These are phyloP conservation scores for Cutaneotrichosporon dermatis DNA, from an alignment of 1,284 basidiomycete species.

Conservation along the genomic window DNA sequence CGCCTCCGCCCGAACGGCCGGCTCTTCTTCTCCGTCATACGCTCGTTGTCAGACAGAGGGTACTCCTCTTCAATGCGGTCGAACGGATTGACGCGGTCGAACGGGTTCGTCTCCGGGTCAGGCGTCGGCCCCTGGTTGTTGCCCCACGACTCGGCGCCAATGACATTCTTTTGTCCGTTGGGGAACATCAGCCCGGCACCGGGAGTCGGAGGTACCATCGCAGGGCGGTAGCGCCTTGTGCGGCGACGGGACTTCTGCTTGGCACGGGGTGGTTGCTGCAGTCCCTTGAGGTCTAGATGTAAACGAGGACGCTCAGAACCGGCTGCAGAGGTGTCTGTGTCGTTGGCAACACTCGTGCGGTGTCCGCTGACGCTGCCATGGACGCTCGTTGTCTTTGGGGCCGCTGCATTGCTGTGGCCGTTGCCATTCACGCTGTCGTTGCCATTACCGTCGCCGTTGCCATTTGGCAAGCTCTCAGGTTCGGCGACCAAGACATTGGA, in stretches of 20 bases:
- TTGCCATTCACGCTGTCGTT: too few relatives aligned
- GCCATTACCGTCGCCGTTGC: too few relatives aligned
- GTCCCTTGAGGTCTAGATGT: not conserved
- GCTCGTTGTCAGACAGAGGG: slow-evolving; percentile 4
- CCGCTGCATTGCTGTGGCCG: too few relatives aligned
- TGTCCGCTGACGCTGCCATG: too few relatives aligned
- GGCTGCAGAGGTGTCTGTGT: not conserved
- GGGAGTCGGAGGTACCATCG: slow-evolving; percentile 16
- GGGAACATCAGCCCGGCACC: not conserved
- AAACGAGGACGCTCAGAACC: not conserved
- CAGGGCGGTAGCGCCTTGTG: slow-evolving; percentile 11
- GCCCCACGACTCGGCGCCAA: slow-evolving; percentile 8
- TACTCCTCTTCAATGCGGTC: slow-evolving; percentile 22
- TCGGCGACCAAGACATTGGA: not conserved
- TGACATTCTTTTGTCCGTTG: not conserved
- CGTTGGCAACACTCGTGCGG: not conserved
- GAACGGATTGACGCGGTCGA: slow-evolving; percentile 19
- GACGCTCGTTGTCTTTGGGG: not conserved
- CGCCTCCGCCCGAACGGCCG: not conserved
- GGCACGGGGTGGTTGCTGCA: not conserved
- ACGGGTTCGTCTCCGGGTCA: slow-evolving; percentile 12
- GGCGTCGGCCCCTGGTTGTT: slow-evolving; percentile 2
- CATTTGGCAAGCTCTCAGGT: not conserved
- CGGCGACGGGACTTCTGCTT: slow-evolving; percentile 4
- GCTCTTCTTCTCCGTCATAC: slow-evolving; percentile 5